These are phyloP conservation scores for Mycena galopus DNA, from an alignment of 768 basidiomycete genomes.

Conservation along the genomic window DNA sequence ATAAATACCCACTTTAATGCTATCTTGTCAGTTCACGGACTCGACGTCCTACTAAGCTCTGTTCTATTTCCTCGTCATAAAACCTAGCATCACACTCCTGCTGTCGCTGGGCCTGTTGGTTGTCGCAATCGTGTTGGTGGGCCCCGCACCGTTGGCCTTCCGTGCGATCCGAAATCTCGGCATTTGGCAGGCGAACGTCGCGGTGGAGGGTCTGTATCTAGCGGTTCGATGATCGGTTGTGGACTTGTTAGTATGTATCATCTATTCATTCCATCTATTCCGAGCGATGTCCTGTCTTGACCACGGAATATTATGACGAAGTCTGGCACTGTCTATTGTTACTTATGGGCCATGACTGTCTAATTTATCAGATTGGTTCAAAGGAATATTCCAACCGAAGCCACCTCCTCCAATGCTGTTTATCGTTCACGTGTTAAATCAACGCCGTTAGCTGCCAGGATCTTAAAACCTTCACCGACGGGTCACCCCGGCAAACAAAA, in stretches of 20 bases:
- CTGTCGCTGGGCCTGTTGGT: slow-evolving; percentile 68
- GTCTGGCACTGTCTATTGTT: too few relatives aligned
- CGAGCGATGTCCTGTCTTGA: neutral
- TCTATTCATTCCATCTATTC: neutral
- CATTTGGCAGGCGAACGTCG: slow-evolving; percentile 87
- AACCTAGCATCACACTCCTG: slow-evolving; percentile 82
- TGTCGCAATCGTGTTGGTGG: slow-evolving; percentile 66
- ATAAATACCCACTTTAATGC: neutral
- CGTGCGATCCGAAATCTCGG: slow-evolving; percentile 76
- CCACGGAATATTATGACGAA: neutral
- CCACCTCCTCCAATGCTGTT: too few relatives aligned
- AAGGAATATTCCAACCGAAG: too few relatives aligned
- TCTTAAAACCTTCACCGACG: too few relatives aligned
- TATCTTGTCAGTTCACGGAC: slow-evolving; percentile 77
- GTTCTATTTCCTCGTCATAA: slow-evolving; percentile 91
- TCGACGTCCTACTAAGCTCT: slow-evolving; percentile 86
- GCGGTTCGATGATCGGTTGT: slow-evolving; percentile 51
- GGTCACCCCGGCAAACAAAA: too few relatives aligned
- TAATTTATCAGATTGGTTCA: too few relatives aligned
- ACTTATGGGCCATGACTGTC: too few relatives aligned
- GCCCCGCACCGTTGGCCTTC: slow-evolving; percentile 78
- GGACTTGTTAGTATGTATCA: slow-evolving; percentile 15
- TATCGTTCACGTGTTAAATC: too few relatives aligned
- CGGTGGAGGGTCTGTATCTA: slow-evolving; percentile 76
- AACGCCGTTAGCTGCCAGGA: too few relatives aligned